Evolutionary conservation across 164 flowering plant species (phyloP), one percentile per base, ranked within the genome.

Genomic region (Magnolia kwangsiensis): DNA sequence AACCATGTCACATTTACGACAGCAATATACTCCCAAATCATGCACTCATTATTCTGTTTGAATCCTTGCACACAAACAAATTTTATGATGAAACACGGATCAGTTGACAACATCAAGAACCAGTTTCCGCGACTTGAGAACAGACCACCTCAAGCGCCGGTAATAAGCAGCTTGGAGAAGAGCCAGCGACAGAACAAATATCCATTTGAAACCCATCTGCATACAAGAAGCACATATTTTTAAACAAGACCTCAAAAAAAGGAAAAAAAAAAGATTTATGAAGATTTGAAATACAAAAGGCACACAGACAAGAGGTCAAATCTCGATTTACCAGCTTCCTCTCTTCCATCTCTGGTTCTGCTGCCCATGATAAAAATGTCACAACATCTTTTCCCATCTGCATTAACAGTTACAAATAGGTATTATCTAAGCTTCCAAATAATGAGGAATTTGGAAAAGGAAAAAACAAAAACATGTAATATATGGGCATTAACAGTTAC

Each of bases 311-410:
- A 10, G n/a, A 49, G 31, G 67, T 61, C 21, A 9, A 63, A n/a
- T n/a, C 7, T 24, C 11, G 19, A 8, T 16, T 78, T 78, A 91
- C 98, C 91, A 93, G 85, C 77, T 93, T 93, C 81, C 96, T 85
- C 77, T 93, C 98, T 84, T 93, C 98, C 98, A 93, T 93, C 82
- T 93, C 98, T 1, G 98, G 96, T 80, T 93, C 95, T 5, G 95
- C 96, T 55, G 98, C 98, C 96, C 96, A 93, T 11, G 92, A 71
- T 78, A 92, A 85, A 75, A 93, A 93, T 27, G 90, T 49, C 51
- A 90, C 94, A 10, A 93, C 88, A 86, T 93, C 98, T 80, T 93
- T 93, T 23, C 95, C 98, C 98, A 92, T 93, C 98, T 90, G 81
- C 27, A 72, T 29, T 19, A 21, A 66, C 45, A 45, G 45, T 63